Percentiles rank a stretch among this genome's conserved stretches.
phyloP scores from a whole-genome alignment of 73 alveolate species.

The Paraurostyla sp. region DNA sequence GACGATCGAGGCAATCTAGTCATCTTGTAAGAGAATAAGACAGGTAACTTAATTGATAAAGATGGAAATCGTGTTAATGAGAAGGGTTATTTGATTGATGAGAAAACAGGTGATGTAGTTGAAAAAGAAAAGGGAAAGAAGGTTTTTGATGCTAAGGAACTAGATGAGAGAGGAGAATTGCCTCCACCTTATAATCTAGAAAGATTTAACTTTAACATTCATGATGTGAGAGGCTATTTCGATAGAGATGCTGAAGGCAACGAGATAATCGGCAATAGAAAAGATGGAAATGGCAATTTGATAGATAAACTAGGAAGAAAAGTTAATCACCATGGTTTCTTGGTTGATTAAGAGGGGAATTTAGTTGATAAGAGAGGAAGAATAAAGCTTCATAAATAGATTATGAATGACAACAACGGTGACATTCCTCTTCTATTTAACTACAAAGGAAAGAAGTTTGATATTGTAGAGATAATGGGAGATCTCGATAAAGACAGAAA shows the following conservation, averaged over 20 bases:
- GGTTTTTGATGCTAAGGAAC: conserved; percentile 39
- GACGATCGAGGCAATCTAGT: conserved; percentile 70
- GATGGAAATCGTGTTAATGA: conserved; percentile 61
- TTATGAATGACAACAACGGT: conserved; percentile 51
- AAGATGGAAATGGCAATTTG: conserved; percentile 49
- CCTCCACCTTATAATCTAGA: conserved; percentile 61
- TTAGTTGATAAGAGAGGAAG: conserved; percentile 66
- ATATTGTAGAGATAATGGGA: conserved; percentile 62
- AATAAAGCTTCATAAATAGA: conserved; percentile 56
- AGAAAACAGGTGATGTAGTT: conserved; percentile 63
- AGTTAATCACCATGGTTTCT: conserved; percentile 54
- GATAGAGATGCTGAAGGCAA: conserved; percentile 62
- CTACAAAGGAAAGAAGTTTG: conserved; percentile 67
- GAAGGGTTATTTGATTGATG: conserved; percentile 69
- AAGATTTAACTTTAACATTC: conserved; percentile 54
- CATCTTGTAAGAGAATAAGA: conserved; percentile 37
- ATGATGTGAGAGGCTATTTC: conserved; percentile 65
- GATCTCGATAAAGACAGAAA: conserved; percentile 48
- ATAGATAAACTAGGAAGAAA: conserved; percentile 54
- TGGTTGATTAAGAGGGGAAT: conserved; percentile 52
- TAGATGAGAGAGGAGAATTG: conserved; percentile 67
- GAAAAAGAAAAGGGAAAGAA: conserved; percentile 67
- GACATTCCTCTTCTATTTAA: conserved; percentile 65
- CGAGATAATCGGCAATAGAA: conserved; percentile 32
- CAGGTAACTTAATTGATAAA: conserved; percentile 68